These are phyloP conservation scores for Solanum bukasovii DNA, from an alignment of 257 asterid genomes.

Conservation along the genomic window DNA sequence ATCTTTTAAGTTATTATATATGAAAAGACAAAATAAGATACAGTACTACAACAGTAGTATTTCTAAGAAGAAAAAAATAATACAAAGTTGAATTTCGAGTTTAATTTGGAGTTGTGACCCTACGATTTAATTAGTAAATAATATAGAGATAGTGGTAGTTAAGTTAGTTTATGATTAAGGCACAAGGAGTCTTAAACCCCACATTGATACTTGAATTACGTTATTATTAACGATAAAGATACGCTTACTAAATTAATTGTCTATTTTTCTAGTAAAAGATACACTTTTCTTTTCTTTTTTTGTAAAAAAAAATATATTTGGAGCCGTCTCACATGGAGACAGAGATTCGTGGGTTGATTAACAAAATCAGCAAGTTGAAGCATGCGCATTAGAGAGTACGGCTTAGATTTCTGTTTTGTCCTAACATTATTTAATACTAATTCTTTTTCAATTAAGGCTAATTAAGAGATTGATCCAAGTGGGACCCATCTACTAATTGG, in stretches of 20 bases:
- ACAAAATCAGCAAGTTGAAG: not conserved
- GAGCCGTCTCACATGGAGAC: not conserved
- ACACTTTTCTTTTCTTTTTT: not conserved
- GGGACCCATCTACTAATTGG: not conserved
- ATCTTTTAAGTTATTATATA: constrained; percentile 1
- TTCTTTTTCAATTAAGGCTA: not conserved
- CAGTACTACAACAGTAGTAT: not conserved
- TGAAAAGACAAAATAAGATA: not conserved
- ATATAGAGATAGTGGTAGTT: constrained; percentile 10
- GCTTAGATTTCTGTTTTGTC: not conserved
- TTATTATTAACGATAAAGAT: not conserved
- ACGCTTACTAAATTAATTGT: not conserved
- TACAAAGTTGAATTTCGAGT: not conserved
- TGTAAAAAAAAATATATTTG: not conserved
- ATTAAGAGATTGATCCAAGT: not conserved
- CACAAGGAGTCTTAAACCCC: not conserved
- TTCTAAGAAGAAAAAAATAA: not conserved
- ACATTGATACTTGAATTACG: not conserved
- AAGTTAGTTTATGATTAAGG: constrained; percentile 5
- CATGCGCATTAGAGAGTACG: not conserved
- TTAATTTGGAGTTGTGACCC: not conserved
- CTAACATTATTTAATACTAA: not conserved
- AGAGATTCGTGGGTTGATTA: not conserved
- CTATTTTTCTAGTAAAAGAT: not conserved
- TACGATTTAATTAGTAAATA: not conserved